phyloP scores from a whole-genome alignment of 345 rosid species.

The Turnera subulata region DNA sequence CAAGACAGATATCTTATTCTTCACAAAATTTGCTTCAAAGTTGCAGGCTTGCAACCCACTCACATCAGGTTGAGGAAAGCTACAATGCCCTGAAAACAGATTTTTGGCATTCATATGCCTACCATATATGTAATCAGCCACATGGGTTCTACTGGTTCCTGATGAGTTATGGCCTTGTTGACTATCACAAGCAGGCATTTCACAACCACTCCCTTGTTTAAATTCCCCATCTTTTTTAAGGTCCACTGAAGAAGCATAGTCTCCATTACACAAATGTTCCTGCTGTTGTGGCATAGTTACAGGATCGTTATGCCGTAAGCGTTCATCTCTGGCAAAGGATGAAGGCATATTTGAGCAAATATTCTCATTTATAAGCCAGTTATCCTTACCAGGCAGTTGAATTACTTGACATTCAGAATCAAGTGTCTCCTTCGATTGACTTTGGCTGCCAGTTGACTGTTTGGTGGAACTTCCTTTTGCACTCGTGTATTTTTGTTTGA shows the following conservation, averaged over 20 bases:
- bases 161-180: slow-evolving; percentile 7
- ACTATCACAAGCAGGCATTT: neutral
- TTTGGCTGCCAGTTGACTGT: slow-evolving; percentile 7
- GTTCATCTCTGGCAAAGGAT: neutral
- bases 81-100: slow-evolving; percentile 5
- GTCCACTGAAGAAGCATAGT: neutral
- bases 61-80: slow-evolving; percentile 14
- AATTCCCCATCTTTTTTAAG: neutral
- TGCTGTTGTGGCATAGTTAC: neutral
- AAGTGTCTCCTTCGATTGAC: slow-evolving; percentile 5
- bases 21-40: slow-evolving; percentile 11
- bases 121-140: slow-evolving; percentile 1
- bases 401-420: slow-evolving; percentile 12
- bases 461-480: slow-evolving; percentile 5
- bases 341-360: neutral
- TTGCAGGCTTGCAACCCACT: slow-evolving; percentile 14
- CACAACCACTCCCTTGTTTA: neutral
- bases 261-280: neutral
- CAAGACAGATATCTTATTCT: slow-evolving; percentile 21
- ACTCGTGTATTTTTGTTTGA: slow-evolving; percentile 6
- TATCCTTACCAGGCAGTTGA: slow-evolving; percentile 1
- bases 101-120: slow-evolving; percentile 6
- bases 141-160: slow-evolving; percentile 5
- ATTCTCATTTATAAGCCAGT: slow-evolving; percentile 2
- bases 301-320: neutral